phyloP scores from a whole-genome alignment of 768 basidiomycete species.

The Arthromyces matolae region DNA sequence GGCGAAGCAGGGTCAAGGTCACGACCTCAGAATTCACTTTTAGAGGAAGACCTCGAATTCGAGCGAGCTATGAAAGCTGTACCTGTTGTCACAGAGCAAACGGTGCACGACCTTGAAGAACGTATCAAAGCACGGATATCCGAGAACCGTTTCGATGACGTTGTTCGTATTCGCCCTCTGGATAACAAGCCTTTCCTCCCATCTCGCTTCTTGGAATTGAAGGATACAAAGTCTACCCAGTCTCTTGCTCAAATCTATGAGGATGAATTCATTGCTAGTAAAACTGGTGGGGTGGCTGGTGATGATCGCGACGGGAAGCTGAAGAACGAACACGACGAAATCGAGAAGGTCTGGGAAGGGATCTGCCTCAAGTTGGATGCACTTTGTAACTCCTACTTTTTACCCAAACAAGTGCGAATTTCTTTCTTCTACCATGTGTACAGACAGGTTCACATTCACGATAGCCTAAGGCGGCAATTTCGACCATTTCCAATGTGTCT shows the following conservation, averaged over 20 bases:
- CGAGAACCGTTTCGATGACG: slow-evolving; percentile 87
- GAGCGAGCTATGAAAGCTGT: slow-evolving; percentile 85
- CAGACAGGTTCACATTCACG: slow-evolving; percentile 4
- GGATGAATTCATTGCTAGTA: slow-evolving; percentile 76
- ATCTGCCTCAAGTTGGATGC: slow-evolving; percentile 90
- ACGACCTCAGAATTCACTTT: slow-evolving; percentile 85
- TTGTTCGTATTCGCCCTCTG: slow-evolving; percentile 72
- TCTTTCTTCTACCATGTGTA: background rate
- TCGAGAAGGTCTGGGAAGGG: slow-evolving; percentile 78
- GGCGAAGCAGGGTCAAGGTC: slow-evolving; percentile 83
- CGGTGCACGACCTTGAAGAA: slow-evolving; percentile 78
- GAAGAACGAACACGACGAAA: slow-evolving; percentile 83
- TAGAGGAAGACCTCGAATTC: slow-evolving; percentile 94
- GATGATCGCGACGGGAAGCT: slow-evolving; percentile 90
- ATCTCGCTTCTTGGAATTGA: slow-evolving; percentile 82
- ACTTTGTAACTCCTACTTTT: slow-evolving; percentile 90
- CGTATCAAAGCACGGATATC: slow-evolving; percentile 86
- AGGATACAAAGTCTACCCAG: slow-evolving; percentile 83
- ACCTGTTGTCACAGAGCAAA: slow-evolving; percentile 88
- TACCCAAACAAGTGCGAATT: slow-evolving; percentile 79
- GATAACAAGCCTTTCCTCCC: slow-evolving; percentile 90
- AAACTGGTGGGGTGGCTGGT: slow-evolving; percentile 45
- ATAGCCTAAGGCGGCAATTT: slow-evolving; percentile 87
- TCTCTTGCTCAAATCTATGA: slow-evolving; percentile 97
- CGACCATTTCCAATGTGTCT: slow-evolving; percentile 77